Evolutionary conservation across 2,329 filamentous ascomycete genomes (phyloP).

Genomic region (Teratosphaeria destructans): DNA sequence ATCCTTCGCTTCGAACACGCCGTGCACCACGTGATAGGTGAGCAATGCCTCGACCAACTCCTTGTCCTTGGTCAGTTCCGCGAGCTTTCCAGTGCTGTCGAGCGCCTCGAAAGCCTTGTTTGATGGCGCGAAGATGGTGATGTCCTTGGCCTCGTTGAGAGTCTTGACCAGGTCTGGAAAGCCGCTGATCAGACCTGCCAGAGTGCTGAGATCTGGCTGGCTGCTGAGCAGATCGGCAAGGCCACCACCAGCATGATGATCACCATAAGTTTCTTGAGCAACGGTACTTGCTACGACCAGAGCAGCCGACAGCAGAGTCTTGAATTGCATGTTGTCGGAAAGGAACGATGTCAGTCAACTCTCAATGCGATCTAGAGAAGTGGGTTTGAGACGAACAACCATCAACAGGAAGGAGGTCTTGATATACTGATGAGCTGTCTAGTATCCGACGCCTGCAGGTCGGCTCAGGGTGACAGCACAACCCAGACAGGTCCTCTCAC

Average conservation of each 20-base stretch:
- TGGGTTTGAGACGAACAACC: background rate
- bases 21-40: constrained; percentile 49
- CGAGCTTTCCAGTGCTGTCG: constrained; percentile 17
- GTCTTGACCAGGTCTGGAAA: constrained; percentile 28
- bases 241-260: background rate
- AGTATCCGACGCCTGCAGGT: background rate
- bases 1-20: constrained; percentile 34
- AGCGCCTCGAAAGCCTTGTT: constrained; percentile 40
- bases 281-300: constrained; percentile 26
- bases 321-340: constrained; percentile 29
- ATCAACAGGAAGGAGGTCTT: no score
- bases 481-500: background rate
- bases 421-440: background rate
- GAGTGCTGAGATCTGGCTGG: constrained; percentile 27
- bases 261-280: constrained; percentile 9
- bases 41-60: constrained; percentile 37
- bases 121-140: constrained; percentile 50
- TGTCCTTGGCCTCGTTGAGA: constrained; percentile 35
- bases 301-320: constrained; percentile 28
- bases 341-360: background rate
- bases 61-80: background rate
- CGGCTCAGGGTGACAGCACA: background rate
- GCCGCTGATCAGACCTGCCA: constrained; percentile 14
- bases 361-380: background rate
- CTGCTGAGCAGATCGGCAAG: constrained; percentile 23